These are phyloP conservation scores for Clarireedia monteithiana DNA, from an alignment of 2,329 filamentous ascomycete species.

Conservation along the genomic window DNA sequence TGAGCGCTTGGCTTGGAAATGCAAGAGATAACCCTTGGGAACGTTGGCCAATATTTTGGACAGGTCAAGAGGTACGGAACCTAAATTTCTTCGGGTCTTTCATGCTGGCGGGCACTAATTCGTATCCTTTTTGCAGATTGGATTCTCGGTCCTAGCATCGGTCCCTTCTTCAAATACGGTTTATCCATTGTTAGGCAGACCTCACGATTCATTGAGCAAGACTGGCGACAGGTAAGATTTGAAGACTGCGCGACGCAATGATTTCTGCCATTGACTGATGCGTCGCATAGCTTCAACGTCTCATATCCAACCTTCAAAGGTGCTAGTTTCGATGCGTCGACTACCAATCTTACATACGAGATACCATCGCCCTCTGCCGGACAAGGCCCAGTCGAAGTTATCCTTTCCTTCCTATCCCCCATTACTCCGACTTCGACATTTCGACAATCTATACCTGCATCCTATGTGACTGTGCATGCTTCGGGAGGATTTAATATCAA, in stretches of 20 bases:
- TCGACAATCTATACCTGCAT: conserved; percentile 49
- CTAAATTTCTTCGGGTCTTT: background rate
- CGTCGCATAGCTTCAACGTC: conserved; percentile 42
- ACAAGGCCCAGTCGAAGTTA: conserved; percentile 42
- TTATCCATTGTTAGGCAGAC: conserved; percentile 57
- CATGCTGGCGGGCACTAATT: conserved; percentile 2
- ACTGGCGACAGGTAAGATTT: conserved; percentile 30
- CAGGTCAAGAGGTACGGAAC: conserved; percentile 50
- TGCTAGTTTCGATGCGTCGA: conserved; percentile 60
- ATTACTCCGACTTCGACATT: conserved; percentile 28
- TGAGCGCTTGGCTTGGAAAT: conserved; percentile 54
- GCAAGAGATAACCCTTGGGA: conserved; percentile 71
- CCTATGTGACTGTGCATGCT: conserved; percentile 66
- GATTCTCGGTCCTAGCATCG: conserved; percentile 55
- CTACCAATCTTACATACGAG: conserved; percentile 59
- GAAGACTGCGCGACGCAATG: background rate
- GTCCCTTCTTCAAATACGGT: conserved; percentile 51
- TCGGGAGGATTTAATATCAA: conserved; percentile 57
- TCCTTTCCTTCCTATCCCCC: conserved; percentile 45
- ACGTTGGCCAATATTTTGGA: conserved; percentile 83
- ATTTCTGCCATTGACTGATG: background rate
- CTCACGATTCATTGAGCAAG: conserved; percentile 51
- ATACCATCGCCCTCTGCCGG: conserved; percentile 39
- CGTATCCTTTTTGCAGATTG: conserved; percentile 35
- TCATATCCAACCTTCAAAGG: conserved; percentile 52